phyloP scores from a whole-genome alignment of 2,329 filamentous ascomycete species.

The Emericellopsis atlantica region DNA sequence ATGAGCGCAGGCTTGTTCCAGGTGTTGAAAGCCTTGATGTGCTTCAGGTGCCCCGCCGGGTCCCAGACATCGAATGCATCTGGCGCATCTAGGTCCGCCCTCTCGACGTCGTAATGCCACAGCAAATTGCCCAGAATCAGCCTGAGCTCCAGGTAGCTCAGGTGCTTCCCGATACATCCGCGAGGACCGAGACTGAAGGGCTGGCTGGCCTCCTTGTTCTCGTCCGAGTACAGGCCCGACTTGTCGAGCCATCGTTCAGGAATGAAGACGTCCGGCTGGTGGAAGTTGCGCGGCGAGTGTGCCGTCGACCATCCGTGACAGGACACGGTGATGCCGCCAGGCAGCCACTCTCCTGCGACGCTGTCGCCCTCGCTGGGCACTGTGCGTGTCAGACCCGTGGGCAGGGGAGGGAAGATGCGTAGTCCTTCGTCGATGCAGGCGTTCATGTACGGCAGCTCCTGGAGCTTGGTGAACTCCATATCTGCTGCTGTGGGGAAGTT shows the following conservation, averaged over 20 bases:
- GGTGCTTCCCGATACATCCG: constrained; percentile 35
- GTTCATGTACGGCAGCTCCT: constrained; percentile 21
- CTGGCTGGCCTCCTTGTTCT: constrained; percentile 28
- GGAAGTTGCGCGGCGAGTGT: constrained; percentile 27
- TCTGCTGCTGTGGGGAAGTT: constrained; percentile 20
- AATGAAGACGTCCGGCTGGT: constrained; percentile 26
- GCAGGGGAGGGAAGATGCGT: constrained; percentile 21
- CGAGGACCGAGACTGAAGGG: constrained; percentile 34
- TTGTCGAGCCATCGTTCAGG: constrained; percentile 34
- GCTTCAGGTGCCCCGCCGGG: constrained; percentile 9
- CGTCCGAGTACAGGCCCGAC: constrained; percentile 19
- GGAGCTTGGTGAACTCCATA: constrained; percentile 13
- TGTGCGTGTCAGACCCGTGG: constrained; percentile 12
- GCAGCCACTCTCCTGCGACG: constrained; percentile 14
- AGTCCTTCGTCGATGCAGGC: constrained; percentile 28
- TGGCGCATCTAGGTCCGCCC: constrained; percentile 13
- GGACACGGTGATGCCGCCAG: constrained; percentile 24
- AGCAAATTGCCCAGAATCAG: constrained; percentile 32
- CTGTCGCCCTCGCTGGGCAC: constrained; percentile 15
- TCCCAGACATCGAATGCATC: constrained; percentile 12
- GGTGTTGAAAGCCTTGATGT: constrained; percentile 12
- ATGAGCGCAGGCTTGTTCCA: constrained; percentile 14
- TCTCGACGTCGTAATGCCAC: constrained; percentile 33
- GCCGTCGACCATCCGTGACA: constrained; percentile 23
- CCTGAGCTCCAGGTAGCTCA: constrained; percentile 37